Conservation (phyloP, 2,329 filamentous ascomycete species). For the Lasiodiplodia sp. region DNA sequence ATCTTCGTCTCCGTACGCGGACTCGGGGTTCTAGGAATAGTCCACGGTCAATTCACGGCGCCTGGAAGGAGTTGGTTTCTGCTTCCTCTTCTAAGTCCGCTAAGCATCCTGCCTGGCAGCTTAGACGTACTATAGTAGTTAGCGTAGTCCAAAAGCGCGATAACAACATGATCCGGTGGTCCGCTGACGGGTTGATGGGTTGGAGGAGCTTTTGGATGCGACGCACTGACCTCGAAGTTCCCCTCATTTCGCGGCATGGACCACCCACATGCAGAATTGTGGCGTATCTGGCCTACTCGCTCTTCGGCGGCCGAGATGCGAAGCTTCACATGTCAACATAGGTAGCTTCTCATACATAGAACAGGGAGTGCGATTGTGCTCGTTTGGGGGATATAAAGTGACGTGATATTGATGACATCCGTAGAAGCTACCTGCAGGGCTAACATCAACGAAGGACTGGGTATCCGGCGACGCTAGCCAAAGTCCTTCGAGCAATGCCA, state of each 20-base stretch:
- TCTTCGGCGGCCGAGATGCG: neutral
- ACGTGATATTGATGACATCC: constrained; percentile 20
- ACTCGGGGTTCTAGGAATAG: neutral
- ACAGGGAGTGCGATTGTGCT: neutral
- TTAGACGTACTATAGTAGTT: neutral
- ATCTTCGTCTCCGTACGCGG: neutral
- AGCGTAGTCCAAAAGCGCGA: neutral
- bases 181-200: constrained; percentile 7
- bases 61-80: neutral
- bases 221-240: constrained; percentile 12
- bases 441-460: constrained; percentile 19
- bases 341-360: neutral
- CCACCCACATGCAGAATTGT: constrained; percentile 6
- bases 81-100: neutral
- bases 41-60: neutral
- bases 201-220: neutral
- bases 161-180: constrained; percentile 4
- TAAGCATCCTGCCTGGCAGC: neutral
- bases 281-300: constrained; percentile 2
- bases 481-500: constrained; percentile 5
- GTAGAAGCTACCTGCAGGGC: constrained; percentile 8
- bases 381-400: neutral
- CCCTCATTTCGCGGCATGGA: constrained; percentile 18
- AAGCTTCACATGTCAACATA: neutral
- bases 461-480: constrained; percentile 15